Evolutionary conservation across 768 basidiomycete genomes (phyloP).

Genomic region (Termitomyces sp.): DNA sequence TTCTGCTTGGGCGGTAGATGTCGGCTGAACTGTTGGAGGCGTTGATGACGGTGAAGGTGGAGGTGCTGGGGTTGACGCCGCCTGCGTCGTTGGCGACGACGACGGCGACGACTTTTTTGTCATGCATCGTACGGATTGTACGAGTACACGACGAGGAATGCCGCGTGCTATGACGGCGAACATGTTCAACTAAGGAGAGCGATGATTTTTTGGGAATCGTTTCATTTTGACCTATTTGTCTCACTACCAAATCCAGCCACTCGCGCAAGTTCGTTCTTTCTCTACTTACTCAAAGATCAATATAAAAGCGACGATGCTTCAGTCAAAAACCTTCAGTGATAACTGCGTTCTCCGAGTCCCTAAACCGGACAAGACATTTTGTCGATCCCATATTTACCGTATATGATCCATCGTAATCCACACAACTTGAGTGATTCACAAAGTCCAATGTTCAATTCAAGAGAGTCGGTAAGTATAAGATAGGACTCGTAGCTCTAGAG

Average conservation of each 20-base stretch:
- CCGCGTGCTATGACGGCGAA: conserved; percentile 13
- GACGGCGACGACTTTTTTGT: conserved; percentile 6
- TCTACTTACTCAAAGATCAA: too few species aligned
- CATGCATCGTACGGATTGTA: not conserved
- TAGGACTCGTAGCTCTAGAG: too few species aligned
- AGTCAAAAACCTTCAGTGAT: too few species aligned
- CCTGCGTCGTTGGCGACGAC: not conserved
- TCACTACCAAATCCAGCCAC: conserved; percentile 1
- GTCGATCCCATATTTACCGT: too few species aligned
- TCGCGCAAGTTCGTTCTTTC: too few species aligned
- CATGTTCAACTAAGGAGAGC: conserved; percentile 2
- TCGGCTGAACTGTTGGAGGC: conserved; percentile 7
- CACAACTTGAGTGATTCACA: too few species aligned
- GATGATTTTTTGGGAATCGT: conserved; percentile 1
- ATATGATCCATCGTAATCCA: too few species aligned
- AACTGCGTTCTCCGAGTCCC: too few species aligned
- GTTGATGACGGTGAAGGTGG: conserved; percentile 8
- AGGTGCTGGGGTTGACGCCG: not conserved
- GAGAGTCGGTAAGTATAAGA: too few species aligned
- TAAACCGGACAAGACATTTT: too few species aligned
- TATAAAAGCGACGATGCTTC: too few species aligned
- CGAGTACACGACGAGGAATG: conserved; percentile 10
- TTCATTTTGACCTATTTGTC: conserved; percentile 9
- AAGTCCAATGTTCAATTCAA: too few species aligned
- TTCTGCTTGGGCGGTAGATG: conserved; percentile 13